Conservation (phyloP, 2,329 filamentous ascomycete species). For the Triangularia setosa region DNA sequence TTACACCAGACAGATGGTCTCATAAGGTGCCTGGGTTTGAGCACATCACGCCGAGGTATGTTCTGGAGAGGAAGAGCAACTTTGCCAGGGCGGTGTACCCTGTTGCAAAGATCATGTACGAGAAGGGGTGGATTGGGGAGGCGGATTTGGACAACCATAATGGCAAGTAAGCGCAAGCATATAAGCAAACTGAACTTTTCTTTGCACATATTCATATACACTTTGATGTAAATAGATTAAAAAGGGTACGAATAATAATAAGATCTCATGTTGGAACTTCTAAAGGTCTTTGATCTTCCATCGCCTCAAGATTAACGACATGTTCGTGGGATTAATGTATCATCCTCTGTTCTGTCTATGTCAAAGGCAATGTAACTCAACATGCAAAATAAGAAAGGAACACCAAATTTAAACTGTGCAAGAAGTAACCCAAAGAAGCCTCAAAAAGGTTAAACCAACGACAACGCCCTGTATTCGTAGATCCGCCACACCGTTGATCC, state of each 20-base stretch:
- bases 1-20: slow-evolving; percentile 1
- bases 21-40: slow-evolving; percentile 7
- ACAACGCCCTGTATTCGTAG: too few species aligned
- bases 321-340: neutral
- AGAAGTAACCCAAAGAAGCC: neutral
- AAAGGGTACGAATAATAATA: too few species aligned
- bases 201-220: too few species aligned
- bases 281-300: too few species aligned
- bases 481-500: too few species aligned
- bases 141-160: neutral
- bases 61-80: slow-evolving; percentile 13
- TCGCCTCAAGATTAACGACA: too few species aligned
- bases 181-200: too few species aligned
- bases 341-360: neutral
- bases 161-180: too few species aligned
- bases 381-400: neutral
- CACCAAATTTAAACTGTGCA: neutral
- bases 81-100: slow-evolving; percentile 15
- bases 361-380: neutral
- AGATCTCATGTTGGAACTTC: too few species aligned
- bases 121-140: neutral
- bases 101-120: slow-evolving; percentile 4
- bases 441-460: neutral
- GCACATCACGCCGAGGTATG: slow-evolving; percentile 9
- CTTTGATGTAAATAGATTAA: too few species aligned